Base-by-base conservation (phyloP, 345 rosid genomes). In the Excoecaria agallocha region DNA sequence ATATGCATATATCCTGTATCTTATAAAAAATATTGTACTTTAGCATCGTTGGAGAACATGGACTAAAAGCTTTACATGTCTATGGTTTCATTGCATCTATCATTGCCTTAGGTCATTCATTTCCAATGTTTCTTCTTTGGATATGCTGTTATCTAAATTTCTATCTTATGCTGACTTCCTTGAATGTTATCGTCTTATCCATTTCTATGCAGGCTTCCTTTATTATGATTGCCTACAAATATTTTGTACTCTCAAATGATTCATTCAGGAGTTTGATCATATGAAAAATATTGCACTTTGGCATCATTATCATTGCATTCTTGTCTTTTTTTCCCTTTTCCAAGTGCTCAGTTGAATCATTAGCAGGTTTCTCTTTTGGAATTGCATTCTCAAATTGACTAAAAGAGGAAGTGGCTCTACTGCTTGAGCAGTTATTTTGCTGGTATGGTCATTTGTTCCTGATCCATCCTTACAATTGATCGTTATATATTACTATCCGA, bases 381-480 rank as follows among this genome's bases (percentile, higher is more conserved):
- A 48, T 30, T 13, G 1, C 15, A 12, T 50, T 43, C 15, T 24
- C 51, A 19, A 8, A 46, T 67, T 49, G n/a, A 67, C n/a, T 46
- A 24, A 20, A 48, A 24, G 24, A 68, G 4, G 12, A 45, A 17
- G 30, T 24, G 43, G 63, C 54, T 12, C 45, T 15, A n/a, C 48
- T 66, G 2, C 5, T 35, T 50, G 25, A 24, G 75, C 87, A 81
- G 86, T 83, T 70, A 80, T 89, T n/a, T 90, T 92, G 86, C 81
- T 92, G 82, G 81, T 82, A 46, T 90, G 97, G 98, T 95, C 98
- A 3, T 94, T 92, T 74, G 90, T 92, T 71, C 97, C 97, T 68
- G 93, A 92, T 70, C 76, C 70, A 61, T 69, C 91, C 81, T 77
- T 94, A 70, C 93, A 86, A 41, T 80, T 89, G 8, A 74, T 89